Base-by-base conservation (phyloP, 371 early-diverging fungal species). In the Syncephalastrum sp. region DNA sequence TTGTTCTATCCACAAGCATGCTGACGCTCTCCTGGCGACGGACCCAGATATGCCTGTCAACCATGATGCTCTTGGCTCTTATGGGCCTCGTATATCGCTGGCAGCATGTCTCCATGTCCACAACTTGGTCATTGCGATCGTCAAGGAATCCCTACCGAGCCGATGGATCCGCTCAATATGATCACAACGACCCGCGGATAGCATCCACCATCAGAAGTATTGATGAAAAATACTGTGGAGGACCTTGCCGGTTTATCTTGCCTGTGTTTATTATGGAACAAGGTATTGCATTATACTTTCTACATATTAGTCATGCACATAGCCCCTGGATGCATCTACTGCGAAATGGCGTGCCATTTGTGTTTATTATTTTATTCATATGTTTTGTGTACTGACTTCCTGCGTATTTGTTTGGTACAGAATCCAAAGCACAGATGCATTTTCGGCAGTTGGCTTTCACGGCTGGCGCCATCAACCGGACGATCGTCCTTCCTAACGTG, bases 401-500 rank as follows among this genome's bases (percentile, higher is more conserved):
- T 12, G 38, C 38, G 38, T 6, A 0, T 33, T 10, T 33, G 8
- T 33, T 33, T 17, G 27, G 8, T 21, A 53, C 38, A 76, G 80
- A 79, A 61, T 70, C 76, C 41, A 73, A 74, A 47, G 67, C 70
- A n/a, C 74, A 73, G 42, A 64, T 69, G 52, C 74, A 73, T 44
- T 60, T 73, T 25, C 69, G 70, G 16, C 74, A 73, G 27, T 33
- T 73, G 14, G 69, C 74, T 3, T 69, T 73, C 42, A 50, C 63
- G 51, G 48, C 70, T 0, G 74, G 74, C 25, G 43, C 64, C 51
- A 47, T 61, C 4, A 67, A 73, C 25, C 61, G 74, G 10, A 73
- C 74, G 10, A 49, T 73, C 21, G 68, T 73, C 3, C 43, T 73
- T 4, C 74, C 74, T 8, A 69, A 73, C 42, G 74, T 73, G 17